Evolutionary conservation across 768 basidiomycete species (phyloP).

Genomic region (Tricholoma saponaceum): DNA sequence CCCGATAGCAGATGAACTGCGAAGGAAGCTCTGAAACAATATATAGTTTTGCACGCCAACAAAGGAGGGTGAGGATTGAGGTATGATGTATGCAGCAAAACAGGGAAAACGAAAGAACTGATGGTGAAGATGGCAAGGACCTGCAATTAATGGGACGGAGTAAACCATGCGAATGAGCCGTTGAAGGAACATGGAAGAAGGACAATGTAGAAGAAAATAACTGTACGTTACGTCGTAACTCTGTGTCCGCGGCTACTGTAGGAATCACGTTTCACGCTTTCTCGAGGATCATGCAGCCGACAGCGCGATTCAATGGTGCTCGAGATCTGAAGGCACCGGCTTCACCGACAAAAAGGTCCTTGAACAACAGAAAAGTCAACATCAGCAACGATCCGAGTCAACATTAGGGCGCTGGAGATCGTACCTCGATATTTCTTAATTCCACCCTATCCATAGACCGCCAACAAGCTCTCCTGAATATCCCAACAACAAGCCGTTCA

Average conservation of each 20-base stretch:
- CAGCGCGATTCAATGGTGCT: conserved; percentile 1
- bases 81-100: conserved; percentile 32
- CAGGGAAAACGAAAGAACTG: conserved; percentile 33
- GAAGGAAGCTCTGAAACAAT: conserved; percentile 4
- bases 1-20: not conserved
- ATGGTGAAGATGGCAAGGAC: conserved; percentile 24
- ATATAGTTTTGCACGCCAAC: conserved; percentile 16
- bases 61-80: conserved; percentile 16
- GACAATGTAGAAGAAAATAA: not conserved
- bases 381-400: not conserved
- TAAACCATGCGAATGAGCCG: not conserved
- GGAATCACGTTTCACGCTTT: not conserved
- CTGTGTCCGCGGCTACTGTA: not conserved
- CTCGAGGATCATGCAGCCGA: not conserved
- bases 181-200: not conserved
- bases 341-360: conserved; percentile 2
- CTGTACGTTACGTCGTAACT: not conserved
- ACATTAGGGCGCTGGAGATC: not conserved
- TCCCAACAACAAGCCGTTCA: conserved; percentile 9
- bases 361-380: not conserved
- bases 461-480: conserved; percentile 2
- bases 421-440: conserved; percentile 30
- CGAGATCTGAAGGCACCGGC: conserved; percentile 1
- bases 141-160: conserved; percentile 16
- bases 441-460: conserved; percentile 17